Evolutionary conservation across 2,329 filamentous ascomycete species (phyloP).

Genomic region (Dactylellina parvicollis): DNA sequence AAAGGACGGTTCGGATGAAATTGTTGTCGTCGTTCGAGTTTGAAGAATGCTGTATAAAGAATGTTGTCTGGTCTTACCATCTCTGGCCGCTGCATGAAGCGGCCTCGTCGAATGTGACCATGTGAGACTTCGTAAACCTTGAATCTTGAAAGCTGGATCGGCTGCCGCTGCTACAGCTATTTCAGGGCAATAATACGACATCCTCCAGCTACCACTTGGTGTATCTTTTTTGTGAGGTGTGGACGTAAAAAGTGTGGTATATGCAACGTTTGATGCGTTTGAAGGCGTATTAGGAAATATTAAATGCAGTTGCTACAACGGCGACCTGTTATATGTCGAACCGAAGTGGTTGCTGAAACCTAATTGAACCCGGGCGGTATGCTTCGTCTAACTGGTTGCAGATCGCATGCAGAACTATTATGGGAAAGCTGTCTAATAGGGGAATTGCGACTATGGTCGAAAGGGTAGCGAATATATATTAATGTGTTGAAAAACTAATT

Average conservation of each 20-base stretch:
- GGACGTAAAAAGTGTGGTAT: conserved; percentile 27
- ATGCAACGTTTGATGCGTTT: conserved; percentile 53
- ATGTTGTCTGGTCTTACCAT: conserved; percentile 50
- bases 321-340: conserved; percentile 47
- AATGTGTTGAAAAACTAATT: conserved; percentile 33
- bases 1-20: conserved; percentile 42
- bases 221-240: conserved; percentile 20
- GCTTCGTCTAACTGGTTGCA: conserved; percentile 38
- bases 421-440: conserved; percentile 1
- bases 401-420: conserved; percentile 27
- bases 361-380: conserved; percentile 28
- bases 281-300: conserved; percentile 47
- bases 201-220: conserved; percentile 40
- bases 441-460: conserved; percentile 12
- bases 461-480: conserved; percentile 18
- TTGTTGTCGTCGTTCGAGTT: conserved; percentile 33
- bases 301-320: conserved; percentile 52
- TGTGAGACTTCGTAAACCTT: conserved; percentile 54
- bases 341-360: conserved; percentile 41
- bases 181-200: conserved; percentile 54
- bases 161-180: conserved; percentile 53
- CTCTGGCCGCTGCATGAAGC: conserved; percentile 46
- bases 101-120: conserved; percentile 52
- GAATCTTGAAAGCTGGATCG: conserved; percentile 53
- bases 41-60: conserved; percentile 53